Evolutionary conservation across 202 grass and related monocot species (phyloP), one percentile per base, ranked within the genome.

Genomic region (Musa balbisiana): DNA sequence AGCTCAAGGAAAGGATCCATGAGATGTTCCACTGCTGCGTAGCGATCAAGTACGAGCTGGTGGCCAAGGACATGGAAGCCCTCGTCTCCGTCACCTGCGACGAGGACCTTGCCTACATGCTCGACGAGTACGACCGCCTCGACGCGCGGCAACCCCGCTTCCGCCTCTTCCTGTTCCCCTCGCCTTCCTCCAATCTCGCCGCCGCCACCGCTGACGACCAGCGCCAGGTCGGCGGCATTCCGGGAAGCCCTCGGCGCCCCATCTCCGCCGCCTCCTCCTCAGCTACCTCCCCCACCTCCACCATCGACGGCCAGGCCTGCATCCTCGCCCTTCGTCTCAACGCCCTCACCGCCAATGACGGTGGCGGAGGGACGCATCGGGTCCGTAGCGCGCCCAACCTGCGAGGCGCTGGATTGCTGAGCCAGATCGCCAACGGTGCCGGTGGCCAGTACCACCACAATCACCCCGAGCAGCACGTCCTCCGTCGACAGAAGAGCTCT

Each of bases 1-100:
- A 93, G 74, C 11, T 97, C 82, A 97, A 93, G 82, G 86, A 81
- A 86, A 91, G 83, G 76, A 79, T 97, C 66, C 84, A 89, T 66
- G 86, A 82, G 55, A 91, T 89, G 86, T 93, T 87, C 81, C 79
- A 72, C 67, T 77, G 85, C 12, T 72, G 80, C 33, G 73, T 82
- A 14, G 80, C 82, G 29, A 92, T 97, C 64, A 97, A 91, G 86
- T 93, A 89, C 82, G 82, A 88, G 81, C 83, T 93, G 10, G 73
- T 85, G 64, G 51, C 72, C 20, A 88, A 89, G 52, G 90, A 91
- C 26, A 64, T 93, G 13, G 93, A 97, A 78, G 69, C 83, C 19
- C 84, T 93, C 55, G 81, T 97, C 16, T 85, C 84, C 71, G 79
- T 93, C 80, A 84, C 82, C 77, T 82, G 87, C 80, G 86, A 89